Evolutionary conservation across 2,329 filamentous ascomycete genomes (phyloP), one percentile per base, ranked within the genome.

Genomic region (Hymenoscyphus albidus): DNA sequence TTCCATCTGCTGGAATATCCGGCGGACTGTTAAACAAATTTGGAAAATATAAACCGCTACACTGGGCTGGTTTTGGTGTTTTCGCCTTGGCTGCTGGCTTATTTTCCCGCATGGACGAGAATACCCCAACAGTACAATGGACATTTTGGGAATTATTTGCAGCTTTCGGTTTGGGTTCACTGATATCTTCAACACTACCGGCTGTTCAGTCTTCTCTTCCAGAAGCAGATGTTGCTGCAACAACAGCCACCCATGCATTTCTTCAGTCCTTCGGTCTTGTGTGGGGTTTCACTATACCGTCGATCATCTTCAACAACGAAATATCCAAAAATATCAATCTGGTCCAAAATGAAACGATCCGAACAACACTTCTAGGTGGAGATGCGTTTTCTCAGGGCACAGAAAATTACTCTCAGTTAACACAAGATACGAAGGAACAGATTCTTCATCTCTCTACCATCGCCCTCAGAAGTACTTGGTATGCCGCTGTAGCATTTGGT

Each of bases 1-100:
- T 85, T 0, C 85, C 61, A 14, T 82, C 87, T 63, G 84, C 85
- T 0, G 78, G 86, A 57, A 72, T 82, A 0, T 80, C 82, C 2
- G 86, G 85, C 18, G 70, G 83, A 59, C 18, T 57, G 22, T 42
- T 63, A 2, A 55, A 16, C n/a, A 58, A 57, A 38, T 59, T 42
- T 16, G 78, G 80, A 22, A 79, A 79, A 69, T 81, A 80, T 68
- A 76, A 76, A 22, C 79, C 78, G 0, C 54, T 76, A 76, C 68
- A 74, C 70, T 70, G 79, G 31, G 18, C 72, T 5, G 78, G 79
- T 40, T 71, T 73, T 6, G 70, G 69, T 16, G 48, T 79, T 38
- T 66, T 67, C 7, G 27, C 62, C 31, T 35, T 67, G 14, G 65
- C 54, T 1, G 22, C 58, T 22, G 81, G 81, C 0, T 67, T 82